These are phyloP conservation scores for Apiosordaria backusii DNA, from an alignment of 495 filamentous ascomycete species.

Conservation along the genomic window DNA sequence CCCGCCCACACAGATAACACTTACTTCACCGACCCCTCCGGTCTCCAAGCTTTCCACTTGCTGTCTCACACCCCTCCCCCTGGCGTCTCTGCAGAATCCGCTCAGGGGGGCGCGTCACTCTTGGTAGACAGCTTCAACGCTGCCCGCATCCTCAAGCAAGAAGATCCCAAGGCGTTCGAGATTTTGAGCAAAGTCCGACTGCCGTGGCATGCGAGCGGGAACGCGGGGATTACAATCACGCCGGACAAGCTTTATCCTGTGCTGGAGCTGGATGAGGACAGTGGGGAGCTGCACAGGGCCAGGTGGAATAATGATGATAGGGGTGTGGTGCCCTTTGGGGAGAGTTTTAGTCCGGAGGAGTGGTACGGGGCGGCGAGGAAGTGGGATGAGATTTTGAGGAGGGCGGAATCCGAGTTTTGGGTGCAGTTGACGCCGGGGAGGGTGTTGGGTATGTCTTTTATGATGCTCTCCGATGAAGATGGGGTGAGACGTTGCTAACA, in stretches of 20 bases:
- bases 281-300: slow-evolving; percentile 56
- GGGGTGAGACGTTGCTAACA: slow-evolving; percentile 1
- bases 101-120: slow-evolving; percentile 62
- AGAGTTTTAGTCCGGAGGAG: slow-evolving; percentile 32
- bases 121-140: slow-evolving; percentile 82
- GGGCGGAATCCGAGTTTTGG: slow-evolving; percentile 59
- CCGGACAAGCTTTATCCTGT: slow-evolving; percentile 65
- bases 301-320: slow-evolving; percentile 93
- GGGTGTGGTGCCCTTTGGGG: slow-evolving; percentile 51
- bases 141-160: slow-evolving; percentile 50
- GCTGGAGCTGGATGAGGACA: slow-evolving; percentile 50
- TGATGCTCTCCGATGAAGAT: background rate
- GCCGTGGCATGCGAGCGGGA: slow-evolving; percentile 78
- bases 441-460: slow-evolving; percentile 59
- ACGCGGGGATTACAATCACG: slow-evolving; percentile 73
- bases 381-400: slow-evolving; percentile 59
- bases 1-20: slow-evolving; percentile 86
- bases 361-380: slow-evolving; percentile 77
- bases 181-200: slow-evolving; percentile 52
- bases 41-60: slow-evolving; percentile 86
- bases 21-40: slow-evolving; percentile 87
- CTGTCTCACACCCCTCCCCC: slow-evolving; percentile 60
- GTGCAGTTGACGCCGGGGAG: slow-evolving; percentile 74
- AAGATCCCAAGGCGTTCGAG: slow-evolving; percentile 49
- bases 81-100: slow-evolving; percentile 35